Evolutionary conservation across 805 yeast genomes (phyloP).

Genomic region (Wickerhamiella bombiphila): DNA sequence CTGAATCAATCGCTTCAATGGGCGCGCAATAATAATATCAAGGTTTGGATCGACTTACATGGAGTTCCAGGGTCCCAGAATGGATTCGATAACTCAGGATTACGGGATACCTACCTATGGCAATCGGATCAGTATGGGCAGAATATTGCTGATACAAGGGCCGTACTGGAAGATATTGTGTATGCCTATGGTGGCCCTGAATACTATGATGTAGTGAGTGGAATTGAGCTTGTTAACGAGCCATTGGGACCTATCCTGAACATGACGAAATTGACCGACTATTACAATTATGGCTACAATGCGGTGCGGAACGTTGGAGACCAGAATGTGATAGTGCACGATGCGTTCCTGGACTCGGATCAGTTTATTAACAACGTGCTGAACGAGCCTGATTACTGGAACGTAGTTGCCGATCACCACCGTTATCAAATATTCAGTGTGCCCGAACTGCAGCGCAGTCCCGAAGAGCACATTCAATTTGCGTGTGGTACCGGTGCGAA

Average conservation of each 20-base stretch:
- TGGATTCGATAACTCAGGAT: conserved; percentile 90
- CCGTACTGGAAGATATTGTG: conserved; percentile 40
- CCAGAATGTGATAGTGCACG: conserved; percentile 56
- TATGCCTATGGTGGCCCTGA: conserved; percentile 47
- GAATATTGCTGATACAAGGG: conserved; percentile 39
- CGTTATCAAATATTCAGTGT: conserved; percentile 73
- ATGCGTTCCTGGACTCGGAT: conserved; percentile 67
- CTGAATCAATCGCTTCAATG: conserved; percentile 66
- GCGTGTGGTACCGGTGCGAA: conserved; percentile 40
- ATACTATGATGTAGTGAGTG: conserved; percentile 60
- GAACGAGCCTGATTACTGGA: conserved; percentile 32
- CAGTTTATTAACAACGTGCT: conserved; percentile 15
- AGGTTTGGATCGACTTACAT: conserved; percentile 84
- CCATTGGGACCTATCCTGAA: conserved; percentile 63
- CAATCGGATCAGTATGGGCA: conserved; percentile 30
- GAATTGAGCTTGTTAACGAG: conserved; percentile 77
- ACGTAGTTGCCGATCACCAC: conserved; percentile 75
- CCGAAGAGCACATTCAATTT: conserved; percentile 46
- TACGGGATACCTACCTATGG: conserved; percentile 49
- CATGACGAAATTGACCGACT: conserved; percentile 42
- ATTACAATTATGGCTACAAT: conserved; percentile 48
- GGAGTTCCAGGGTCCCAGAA: conserved; percentile 97
- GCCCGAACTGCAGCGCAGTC: conserved; percentile 40
- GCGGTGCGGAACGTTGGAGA: conserved; percentile 41
- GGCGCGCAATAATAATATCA: conserved; percentile 47